A percentile compares a stretch with the other conserved stretches of the same genome.
These are phyloP conservation scores for Populus hybrid DNA, from an alignment of 441 rosid genomes.

Conservation along the genomic window DNA sequence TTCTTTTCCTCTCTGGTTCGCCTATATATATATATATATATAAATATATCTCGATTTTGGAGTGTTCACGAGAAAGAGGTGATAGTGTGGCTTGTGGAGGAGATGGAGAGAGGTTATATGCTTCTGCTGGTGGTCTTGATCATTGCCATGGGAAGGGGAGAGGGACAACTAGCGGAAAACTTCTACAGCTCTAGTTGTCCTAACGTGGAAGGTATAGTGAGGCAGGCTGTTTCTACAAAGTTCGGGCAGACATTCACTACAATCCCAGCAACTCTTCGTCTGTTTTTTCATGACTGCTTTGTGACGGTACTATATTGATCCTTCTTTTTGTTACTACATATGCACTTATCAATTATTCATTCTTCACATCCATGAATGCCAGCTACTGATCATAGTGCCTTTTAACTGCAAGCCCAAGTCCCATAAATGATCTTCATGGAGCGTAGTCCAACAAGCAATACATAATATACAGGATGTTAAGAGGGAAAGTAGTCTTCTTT, in stretches of 20 bases:
- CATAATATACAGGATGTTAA: too few species aligned
- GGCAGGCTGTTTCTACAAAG: constrained; percentile 35
- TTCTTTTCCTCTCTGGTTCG: background rate
- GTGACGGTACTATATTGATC: constrained; percentile 36
- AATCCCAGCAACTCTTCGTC: constrained; percentile 54
- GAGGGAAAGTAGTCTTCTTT: background rate
- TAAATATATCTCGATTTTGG: background rate
- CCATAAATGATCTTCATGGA: background rate
- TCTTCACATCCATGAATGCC: background rate
- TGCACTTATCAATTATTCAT: too few species aligned
- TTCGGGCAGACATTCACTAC: constrained; percentile 30
- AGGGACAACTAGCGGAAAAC: constrained; percentile 46
- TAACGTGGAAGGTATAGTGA: constrained; percentile 43
- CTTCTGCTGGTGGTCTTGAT: constrained; percentile 11
- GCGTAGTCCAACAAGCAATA: too few species aligned
- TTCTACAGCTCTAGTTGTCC: constrained; percentile 38
- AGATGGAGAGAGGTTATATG: constrained; percentile 22
- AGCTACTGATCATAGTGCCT: background rate
- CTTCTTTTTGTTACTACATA: background rate
- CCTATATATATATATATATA: too few species aligned
- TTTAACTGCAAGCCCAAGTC: background rate
- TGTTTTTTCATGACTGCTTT: constrained; percentile 59
- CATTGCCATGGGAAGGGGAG: constrained; percentile 21
- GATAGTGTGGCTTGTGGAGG: background rate
- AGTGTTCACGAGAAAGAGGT: background rate